Base-by-base conservation (phyloP, 2,329 filamentous ascomycete species). In the Teratosphaeria viscida region DNA sequence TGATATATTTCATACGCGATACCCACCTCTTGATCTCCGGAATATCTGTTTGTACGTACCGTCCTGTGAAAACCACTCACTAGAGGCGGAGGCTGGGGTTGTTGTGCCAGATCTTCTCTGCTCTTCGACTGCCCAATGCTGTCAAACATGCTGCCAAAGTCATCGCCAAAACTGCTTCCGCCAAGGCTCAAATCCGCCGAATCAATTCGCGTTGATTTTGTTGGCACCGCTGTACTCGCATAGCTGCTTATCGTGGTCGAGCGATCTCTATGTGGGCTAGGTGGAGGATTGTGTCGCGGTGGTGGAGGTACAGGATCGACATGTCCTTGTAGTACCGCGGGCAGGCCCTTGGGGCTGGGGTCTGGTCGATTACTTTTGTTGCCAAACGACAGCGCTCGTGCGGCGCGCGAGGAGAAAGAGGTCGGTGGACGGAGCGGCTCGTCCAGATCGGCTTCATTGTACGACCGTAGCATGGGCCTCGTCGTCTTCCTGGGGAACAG, bases 361-460 rank as follows among this genome's bases (percentile, higher is more conserved):
- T 59, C 58, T 27, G 57, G 62, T 49, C 60, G 62, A 32, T 75
- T 64, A 57, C 66, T 67, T 57, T 67, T 67, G 52, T 66, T 54
- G 32, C 79, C 80, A 63, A 82, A 82, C 0, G 81, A 82, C 64
- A 82, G 79, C 1, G 81, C 80, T 60, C 80, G 73, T 35, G 77
- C 77, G 34, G 78, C 79, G 56, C 78, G 76, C 53, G 70, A 64
- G 10, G 63, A 62, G 58, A 72, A 74, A 5, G 70, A 71, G 11
- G 71, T 67, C 32, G 71, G 70, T 26, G 71, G 66, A 55, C 72
- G 70, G 27, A 66, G 61, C 43, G 59, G 65, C n/a, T 62, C 65
- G 59, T 67, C 63, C 54, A 76, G 62, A 54, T 59, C 75, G 52
- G 74, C 67, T 52, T 77, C 71, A 52, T 77, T 72, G 62, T 75